phyloP scores from a whole-genome alignment of 2,329 filamentous ascomycete genomes.

The Lachnellula occidentalis region DNA sequence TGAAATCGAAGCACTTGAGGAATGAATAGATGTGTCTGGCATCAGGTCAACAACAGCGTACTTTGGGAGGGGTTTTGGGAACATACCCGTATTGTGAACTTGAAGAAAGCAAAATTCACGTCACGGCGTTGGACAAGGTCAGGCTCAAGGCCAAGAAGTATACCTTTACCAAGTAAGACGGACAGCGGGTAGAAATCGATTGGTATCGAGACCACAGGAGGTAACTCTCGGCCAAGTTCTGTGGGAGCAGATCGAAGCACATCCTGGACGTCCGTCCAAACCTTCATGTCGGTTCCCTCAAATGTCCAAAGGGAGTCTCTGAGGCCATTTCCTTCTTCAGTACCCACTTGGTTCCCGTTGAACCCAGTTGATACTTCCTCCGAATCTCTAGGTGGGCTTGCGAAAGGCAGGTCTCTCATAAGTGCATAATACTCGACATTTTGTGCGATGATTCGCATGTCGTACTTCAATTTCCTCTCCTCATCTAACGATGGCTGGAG shows the following conservation, averaged over 20 bases:
- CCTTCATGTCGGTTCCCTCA: constrained; percentile 77
- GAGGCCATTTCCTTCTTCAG: constrained; percentile 38
- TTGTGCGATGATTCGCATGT: constrained; percentile 94
- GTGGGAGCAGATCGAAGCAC: constrained; percentile 66
- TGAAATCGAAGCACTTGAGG: constrained; percentile 81
- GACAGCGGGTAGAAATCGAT: constrained; percentile 97
- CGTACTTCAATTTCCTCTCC: constrained; percentile 84
- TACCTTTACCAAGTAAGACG: constrained; percentile 79
- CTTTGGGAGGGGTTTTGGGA: not conserved
- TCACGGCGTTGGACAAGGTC: constrained; percentile 92
- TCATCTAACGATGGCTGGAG: constrained; percentile 82
- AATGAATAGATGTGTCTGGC: constrained; percentile 86
- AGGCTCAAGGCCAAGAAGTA: constrained; percentile 84
- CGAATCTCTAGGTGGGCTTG: constrained; percentile 13
- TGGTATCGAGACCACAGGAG: constrained; percentile 67
- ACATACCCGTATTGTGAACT: constrained; percentile 79
- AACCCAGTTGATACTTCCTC: constrained; percentile 4
- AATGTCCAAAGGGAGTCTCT: constrained; percentile 93
- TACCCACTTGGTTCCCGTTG: constrained; percentile 12
- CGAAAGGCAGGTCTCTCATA: constrained; percentile 72
- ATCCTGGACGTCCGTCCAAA: constrained; percentile 85
- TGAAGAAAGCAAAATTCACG: constrained; percentile 83
- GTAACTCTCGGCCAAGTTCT: constrained; percentile 63
- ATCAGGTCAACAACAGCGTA: constrained; percentile 12
- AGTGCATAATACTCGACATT: constrained; percentile 94